Conservation (phyloP, 73 alveolate genomes). For the Paramecium biaurelia region DNA sequence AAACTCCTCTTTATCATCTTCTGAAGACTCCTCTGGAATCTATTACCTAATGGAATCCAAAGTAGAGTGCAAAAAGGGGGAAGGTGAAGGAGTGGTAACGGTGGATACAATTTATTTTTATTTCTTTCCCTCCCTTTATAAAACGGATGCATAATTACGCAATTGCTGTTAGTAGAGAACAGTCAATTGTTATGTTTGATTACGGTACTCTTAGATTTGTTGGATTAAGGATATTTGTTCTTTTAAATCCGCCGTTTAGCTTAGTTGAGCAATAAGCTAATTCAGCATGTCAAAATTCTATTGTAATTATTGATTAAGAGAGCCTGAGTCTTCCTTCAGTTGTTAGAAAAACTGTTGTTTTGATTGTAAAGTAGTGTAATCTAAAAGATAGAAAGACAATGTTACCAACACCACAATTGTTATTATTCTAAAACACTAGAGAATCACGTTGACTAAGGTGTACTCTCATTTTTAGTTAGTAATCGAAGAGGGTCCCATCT, state of each 20-base stretch:
- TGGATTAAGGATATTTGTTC: neutral
- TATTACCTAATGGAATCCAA: neutral
- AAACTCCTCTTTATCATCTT: neutral
- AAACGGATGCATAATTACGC: conserved; percentile 25
- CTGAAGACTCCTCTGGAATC: neutral
- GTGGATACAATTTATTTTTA: neutral
- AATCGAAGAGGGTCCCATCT: conserved; percentile 49
- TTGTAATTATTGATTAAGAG: neutral
- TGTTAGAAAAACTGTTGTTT: neutral
- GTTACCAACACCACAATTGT: conserved; percentile 51
- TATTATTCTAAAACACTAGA: neutral
- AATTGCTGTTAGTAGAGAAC: conserved; percentile 39
- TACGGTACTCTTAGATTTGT: conserved; percentile 21
- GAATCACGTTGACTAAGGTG: conserved; percentile 43
- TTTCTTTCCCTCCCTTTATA: conserved; percentile 42
- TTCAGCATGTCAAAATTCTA: neutral
- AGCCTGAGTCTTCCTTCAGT: neutral
- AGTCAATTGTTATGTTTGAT: conserved; percentile 27
- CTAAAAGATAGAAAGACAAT: neutral
- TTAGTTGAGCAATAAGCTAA: neutral
- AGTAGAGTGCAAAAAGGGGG: neutral
- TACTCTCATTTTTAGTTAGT: conserved; percentile 32
- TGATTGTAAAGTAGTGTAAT: conserved; percentile 3
- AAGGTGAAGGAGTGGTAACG: neutral
- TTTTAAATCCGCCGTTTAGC: neutral